Evolutionary conservation across 2,329 filamentous ascomycete genomes (phyloP), one percentile per base, ranked within the genome.

Genomic region (Paraphaeosphaeria sporulosa): DNA sequence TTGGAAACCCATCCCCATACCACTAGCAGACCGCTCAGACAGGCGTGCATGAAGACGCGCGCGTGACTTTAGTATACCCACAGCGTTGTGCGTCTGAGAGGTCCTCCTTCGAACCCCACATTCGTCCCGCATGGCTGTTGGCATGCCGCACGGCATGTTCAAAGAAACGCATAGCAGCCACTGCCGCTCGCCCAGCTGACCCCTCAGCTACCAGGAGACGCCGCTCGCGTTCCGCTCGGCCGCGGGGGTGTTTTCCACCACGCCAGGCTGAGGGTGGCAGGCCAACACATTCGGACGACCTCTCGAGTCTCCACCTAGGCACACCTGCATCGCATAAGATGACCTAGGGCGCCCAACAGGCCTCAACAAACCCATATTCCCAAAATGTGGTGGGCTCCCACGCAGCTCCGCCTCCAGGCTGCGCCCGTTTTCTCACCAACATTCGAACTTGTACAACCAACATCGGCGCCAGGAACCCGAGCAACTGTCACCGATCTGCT

Each of bases 101-200:
- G 21, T 44, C 51, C 57, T 46, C 59, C 46, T 51, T 40, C 9
- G 19, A 58, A 59, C 60, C 60, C 60, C 60, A 62, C 56, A 54
- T 57, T 40, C 42, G 42, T 36, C 43, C 52, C 42, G 60, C 43
- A 34, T 25, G 30, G 25, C 15, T 51, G 23, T 25, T 23, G 36
- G 40, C 25, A 27, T 27, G 25, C 25, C 25, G 52, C 44, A 57
- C 54, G 54, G 34, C 54, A 55, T 25, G 36, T 38, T 51, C 44
- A 49, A 46, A 36, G 40, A 38, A 57, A 43, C 53, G n/a, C 49
- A 30, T 40, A 17, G 30, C 55, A 34, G 47, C 30, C 42, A 52
- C 50, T 27, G 34, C 38, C 50, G 34, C 25, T 42, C 17, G 43
- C 17, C 21, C 49, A 40, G 23, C 44, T 32, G 46, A 40, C 23